A percentile compares a stretch with the other conserved stretches of the same genome.
phyloP scores from a whole-genome alignment of 2,329 filamentous ascomycete species.

The Monosporascus sp. region DNA sequence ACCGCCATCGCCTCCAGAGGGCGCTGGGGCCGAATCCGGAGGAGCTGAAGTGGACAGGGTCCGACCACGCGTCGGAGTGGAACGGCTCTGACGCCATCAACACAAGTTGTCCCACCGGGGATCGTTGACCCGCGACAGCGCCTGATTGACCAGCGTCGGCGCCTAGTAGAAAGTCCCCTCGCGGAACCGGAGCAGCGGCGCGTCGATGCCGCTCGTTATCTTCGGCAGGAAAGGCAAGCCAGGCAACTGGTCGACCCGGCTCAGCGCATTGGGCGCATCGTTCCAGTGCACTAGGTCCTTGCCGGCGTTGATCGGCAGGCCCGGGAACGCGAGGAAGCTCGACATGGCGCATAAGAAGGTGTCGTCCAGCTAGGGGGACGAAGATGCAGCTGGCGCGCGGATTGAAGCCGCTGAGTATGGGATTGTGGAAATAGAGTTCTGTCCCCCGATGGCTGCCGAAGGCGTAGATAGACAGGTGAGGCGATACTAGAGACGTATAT shows the following conservation, averaged over 20 bases:
- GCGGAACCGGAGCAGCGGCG: constrained; percentile 28
- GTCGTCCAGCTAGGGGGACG: constrained; percentile 29
- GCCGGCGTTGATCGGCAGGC: constrained; percentile 39
- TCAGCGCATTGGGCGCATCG: constrained; percentile 29
- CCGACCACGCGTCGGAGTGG: constrained; percentile 23
- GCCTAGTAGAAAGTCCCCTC: constrained; percentile 29
- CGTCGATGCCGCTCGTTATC: constrained; percentile 25
- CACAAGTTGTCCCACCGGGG: constrained; percentile 24
- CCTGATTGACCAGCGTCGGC: constrained; percentile 18
- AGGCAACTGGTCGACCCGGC: constrained; percentile 30
- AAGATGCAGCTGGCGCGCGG: constrained; percentile 39
- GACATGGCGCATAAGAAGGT: constrained; percentile 40
- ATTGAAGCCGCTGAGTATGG: constrained; percentile 38
- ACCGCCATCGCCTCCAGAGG: constrained; percentile 21
- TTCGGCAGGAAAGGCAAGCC: constrained; percentile 12
- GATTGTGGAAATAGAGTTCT: constrained; percentile 29
- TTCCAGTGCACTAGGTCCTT: constrained; percentile 38
- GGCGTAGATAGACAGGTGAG: too few relatives aligned
- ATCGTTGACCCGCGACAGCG: constrained; percentile 11
- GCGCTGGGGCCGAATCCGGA: constrained; percentile 26
- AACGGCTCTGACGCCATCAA: constrained; percentile 22
- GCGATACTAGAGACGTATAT: too few relatives aligned
- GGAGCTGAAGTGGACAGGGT: constrained; percentile 25
- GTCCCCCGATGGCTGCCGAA: neutral
- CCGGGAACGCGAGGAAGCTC: constrained; percentile 39